Percentiles rank a stretch among this genome's conserved stretches.
Evolutionary conservation across 352 stramenopile species (phyloP).

Genomic region (Aphanomyces astaci): DNA sequence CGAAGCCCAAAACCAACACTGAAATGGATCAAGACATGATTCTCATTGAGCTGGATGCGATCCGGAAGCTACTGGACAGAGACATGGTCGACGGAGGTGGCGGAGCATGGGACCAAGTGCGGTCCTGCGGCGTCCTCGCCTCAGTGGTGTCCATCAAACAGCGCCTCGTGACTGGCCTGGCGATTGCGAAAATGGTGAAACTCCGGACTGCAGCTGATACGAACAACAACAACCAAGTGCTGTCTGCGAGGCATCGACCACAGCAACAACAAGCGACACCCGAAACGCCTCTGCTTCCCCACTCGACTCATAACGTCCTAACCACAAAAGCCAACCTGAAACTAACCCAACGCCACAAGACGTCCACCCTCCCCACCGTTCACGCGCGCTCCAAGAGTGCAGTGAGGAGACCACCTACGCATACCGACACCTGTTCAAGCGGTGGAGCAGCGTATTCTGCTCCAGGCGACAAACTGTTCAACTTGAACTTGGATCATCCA

Average conservation of each 20-base stretch:
- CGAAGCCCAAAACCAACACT: background rate
- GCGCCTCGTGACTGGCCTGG: background rate
- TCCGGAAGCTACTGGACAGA: constrained; percentile 8
- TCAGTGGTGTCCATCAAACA: constrained; percentile 13
- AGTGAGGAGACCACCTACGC: background rate
- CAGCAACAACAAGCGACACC: background rate
- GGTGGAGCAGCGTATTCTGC: background rate
- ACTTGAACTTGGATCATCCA: background rate
- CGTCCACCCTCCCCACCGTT: background rate
- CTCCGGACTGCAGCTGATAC: background rate
- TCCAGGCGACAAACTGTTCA: background rate
- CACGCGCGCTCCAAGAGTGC: background rate
- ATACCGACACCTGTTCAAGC: background rate
- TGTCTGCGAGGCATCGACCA: background rate
- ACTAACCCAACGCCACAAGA: background rate
- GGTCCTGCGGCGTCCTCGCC: background rate
- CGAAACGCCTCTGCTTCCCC: background rate
- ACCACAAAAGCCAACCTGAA: background rate
- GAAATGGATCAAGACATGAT: background rate
- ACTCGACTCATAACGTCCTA: background rate
- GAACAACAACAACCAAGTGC: background rate
- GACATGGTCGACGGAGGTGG: background rate
- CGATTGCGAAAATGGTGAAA: background rate
- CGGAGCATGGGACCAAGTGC: constrained; percentile 1
- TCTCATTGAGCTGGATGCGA: constrained; percentile 2